A percentile compares a stretch with the other conserved stretches of the same genome.
Conservation (phyloP, 768 basidiomycete species). For the Sistotremastrum suecicum region DNA sequence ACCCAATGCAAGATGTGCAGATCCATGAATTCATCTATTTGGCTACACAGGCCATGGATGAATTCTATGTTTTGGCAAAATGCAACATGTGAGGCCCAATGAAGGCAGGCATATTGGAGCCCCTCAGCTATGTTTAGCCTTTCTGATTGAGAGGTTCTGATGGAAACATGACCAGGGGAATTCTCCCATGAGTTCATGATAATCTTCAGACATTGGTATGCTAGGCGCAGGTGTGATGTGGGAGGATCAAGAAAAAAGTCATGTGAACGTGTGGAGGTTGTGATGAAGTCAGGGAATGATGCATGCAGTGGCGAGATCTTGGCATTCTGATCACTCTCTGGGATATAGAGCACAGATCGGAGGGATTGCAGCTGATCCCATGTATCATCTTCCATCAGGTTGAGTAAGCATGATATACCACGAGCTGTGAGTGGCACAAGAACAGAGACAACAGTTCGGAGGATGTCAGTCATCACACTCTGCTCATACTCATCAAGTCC, state of each 20-base stretch:
- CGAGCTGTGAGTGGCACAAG: neutral
- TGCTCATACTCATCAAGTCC: neutral
- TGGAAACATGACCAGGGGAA: too few relatives aligned
- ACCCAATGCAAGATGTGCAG: constrained; percentile 12
- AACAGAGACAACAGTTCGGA: neutral
- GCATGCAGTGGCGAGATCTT: constrained; percentile 9
- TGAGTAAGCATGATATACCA: neutral
- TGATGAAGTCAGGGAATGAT: constrained; percentile 12
- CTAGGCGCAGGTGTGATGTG: neutral
- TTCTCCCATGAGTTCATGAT: too few relatives aligned
- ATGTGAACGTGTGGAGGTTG: neutral
- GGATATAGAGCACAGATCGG: constrained; percentile 9
- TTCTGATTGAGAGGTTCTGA: too few relatives aligned
- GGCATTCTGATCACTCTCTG: constrained; percentile 1
- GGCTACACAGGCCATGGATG: neutral
- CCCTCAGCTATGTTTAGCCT: too few relatives aligned
- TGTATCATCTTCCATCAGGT: neutral
- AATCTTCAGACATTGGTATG: constrained; percentile 6
- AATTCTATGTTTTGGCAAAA: too few relatives aligned
- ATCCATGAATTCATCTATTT: constrained; percentile 7
- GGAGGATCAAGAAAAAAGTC: neutral
- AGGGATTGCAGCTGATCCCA: constrained; percentile 2
- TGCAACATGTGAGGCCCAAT: constrained; percentile 12
- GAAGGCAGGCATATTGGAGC: constrained; percentile 12
- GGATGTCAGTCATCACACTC: neutral